Evolutionary conservation across 1,139 yeast genomes (phyloP), one percentile per base, ranked within the genome.

Genomic region (Lodderomyces orthopsilosis): DNA sequence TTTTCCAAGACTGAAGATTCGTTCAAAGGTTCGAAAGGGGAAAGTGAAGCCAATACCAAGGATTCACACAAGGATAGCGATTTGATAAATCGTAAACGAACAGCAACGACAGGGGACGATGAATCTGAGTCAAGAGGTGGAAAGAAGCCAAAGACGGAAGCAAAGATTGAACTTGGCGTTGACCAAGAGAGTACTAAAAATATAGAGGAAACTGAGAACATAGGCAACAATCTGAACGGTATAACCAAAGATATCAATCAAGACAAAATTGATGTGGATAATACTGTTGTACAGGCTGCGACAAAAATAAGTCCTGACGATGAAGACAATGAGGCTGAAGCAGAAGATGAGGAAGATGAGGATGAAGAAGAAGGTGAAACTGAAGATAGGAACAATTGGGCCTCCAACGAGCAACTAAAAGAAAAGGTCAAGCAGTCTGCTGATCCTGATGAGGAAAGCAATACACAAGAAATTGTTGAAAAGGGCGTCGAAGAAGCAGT

Each of bases 401-500:
- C 58, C 3, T 61, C 57, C 2, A 61, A 54, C 8, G 57, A 55
- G n/a, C 38, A 19, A 17, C 38, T 7, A 15, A 17, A 18, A 36
- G 52, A 43, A n/a, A n/a, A 27, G n/a, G 7, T 5, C 49, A 47
- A 35, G 42, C 43, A 12, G 51, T 36, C 13, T 46, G 40, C 14
- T 49, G 39, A 15, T 47, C 46, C 32, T 14, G 33, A 28, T 4
- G 38, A 22, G 7, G 50, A 47, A 2, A 48, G 44, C n/a, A n/a
- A n/a, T 36, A 45, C 43, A n/a, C 37, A 46, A 19, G 45, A 43
- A 17, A 53, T 50, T 24, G 44, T 24, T 8, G 45, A 28, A n/a
- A 43, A 9, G 10, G 48, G 42, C 12, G 49, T 43, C 18, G 55
- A 47, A 46, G 57, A 55, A 21, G 58, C 56, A 8, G 61, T 58